Base-by-base conservation (phyloP, 2,329 filamentous ascomycete species). In the Penicillium janthinellum region DNA sequence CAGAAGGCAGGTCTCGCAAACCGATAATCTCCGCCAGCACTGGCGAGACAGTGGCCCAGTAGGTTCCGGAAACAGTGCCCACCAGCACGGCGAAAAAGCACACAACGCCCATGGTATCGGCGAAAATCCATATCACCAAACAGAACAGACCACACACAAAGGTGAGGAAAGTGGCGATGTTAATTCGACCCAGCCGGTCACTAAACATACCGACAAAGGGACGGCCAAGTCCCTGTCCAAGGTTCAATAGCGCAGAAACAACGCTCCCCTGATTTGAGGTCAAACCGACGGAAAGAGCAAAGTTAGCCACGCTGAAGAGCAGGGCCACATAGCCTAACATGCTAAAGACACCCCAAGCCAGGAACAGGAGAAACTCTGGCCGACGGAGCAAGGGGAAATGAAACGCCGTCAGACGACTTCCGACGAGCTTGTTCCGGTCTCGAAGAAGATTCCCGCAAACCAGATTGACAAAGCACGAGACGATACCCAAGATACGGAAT, bases 311-410 rank as follows among this genome's bases (percentile, higher is more conserved):
- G 2, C 83, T 86, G 74, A 88, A 90, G 2, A 89, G 77, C 1
- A 90, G 73, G 0, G 87, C 83, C 20, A 88, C 83, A 64, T 90
- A 90, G 5, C 85, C 88, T 5, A 90, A 75, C 81, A 88, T 86
- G 53, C 81, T 86, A 62, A 88, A 79, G 59, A 85, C 80, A 0
- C 84, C 86, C 76, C 84, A 90, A 3, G 70, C 76, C 22, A 87
- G 76, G n/a, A 89, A 76, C 0, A 87, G 77, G 4, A 85, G 60
- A 60, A 87, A 86, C 64, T 89, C 83, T 0, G 78, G 73, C 1
- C 80, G 78, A 45, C 76, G 78, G 64, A 88, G 82, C 5, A 88
- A 70, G 3, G 76, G 74, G 25, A 80, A 70, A 67, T 86, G 82
- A 65, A 88, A 86, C 2, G 81, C 78, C 25, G 79, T 76, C 65